Conservation (phyloP, 352 stramenopile species). For the Pythium insidiosum region DNA sequence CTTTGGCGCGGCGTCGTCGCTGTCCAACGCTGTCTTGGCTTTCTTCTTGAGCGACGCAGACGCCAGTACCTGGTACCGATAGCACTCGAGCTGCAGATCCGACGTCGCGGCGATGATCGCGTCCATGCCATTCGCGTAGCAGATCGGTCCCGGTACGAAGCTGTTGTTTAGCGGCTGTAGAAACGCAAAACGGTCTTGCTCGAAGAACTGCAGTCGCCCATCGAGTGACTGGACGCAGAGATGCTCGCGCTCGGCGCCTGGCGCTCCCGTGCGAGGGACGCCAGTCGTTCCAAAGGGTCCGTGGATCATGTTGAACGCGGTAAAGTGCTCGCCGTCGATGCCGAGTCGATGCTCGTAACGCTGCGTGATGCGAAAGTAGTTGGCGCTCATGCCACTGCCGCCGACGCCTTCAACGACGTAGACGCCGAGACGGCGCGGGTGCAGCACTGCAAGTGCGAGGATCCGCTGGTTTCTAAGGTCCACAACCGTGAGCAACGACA, state of each 20-base stretch:
- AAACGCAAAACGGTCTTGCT: conserved; percentile 88
- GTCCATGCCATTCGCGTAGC: conserved; percentile 74
- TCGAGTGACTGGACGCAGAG: conserved; percentile 90
- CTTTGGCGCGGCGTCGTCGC: conserved; percentile 25
- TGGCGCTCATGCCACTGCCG: conserved; percentile 62
- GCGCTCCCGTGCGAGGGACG: conserved; percentile 1
- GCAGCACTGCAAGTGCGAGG: conserved; percentile 79
- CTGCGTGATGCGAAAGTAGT: conserved; percentile 77
- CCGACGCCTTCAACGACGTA: conserved; percentile 76
- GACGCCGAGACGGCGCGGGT: conserved; percentile 70
- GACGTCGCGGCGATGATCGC: conserved; percentile 74
- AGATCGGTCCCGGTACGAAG: conserved; percentile 75
- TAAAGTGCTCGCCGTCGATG: conserved; percentile 87
- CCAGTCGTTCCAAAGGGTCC: conserved; percentile 58
- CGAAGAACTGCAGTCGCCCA: conserved; percentile 87
- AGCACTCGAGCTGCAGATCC: conserved; percentile 83
- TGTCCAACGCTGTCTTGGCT: conserved; percentile 31
- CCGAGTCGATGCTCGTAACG: conserved; percentile 84
- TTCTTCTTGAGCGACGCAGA: conserved; percentile 64
- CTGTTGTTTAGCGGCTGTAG: conserved; percentile 73
- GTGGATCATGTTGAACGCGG: conserved; percentile 84
- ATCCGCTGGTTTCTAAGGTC: conserved; percentile 35
- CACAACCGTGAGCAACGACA: not conserved
- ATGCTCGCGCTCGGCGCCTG: conserved; percentile 46
- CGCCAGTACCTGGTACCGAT: conserved; percentile 79